A percentile compares a stretch with the other conserved stretches of the same genome.
phyloP scores from a whole-genome alignment of 345 rosid species.

The Sisymbrium irio region DNA sequence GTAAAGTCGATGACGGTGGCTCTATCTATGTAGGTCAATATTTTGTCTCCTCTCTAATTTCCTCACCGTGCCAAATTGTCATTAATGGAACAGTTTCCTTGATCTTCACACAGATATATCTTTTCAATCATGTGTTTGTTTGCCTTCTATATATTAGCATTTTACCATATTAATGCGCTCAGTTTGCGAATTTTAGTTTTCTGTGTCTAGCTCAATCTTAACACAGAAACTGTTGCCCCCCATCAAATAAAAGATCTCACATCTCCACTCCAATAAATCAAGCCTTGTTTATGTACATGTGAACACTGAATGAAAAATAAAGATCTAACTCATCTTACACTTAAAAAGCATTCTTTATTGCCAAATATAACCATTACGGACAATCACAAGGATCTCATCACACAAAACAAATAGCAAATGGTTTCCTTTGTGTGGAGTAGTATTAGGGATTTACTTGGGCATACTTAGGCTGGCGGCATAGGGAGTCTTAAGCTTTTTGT shows the following conservation, averaged over 20 bases:
- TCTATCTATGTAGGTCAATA: too few relatives aligned
- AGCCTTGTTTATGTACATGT: background rate
- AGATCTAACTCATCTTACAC: background rate
- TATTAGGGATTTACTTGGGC: background rate
- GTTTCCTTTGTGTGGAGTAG: background rate
- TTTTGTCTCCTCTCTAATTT: too few relatives aligned
- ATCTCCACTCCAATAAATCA: background rate
- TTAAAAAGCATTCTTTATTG: background rate
- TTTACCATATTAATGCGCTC: background rate
- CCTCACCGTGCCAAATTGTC: too few relatives aligned
- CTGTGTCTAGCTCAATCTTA: too few relatives aligned
- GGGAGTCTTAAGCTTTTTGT: constrained; percentile 67
- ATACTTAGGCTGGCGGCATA: constrained; percentile 35
- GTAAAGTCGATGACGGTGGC: too few relatives aligned
- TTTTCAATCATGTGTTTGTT: background rate
- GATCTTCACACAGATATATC: too few relatives aligned
- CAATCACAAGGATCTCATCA: background rate
- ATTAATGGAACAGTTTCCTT: too few relatives aligned
- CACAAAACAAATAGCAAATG: constrained; percentile 1
- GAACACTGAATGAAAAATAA: background rate
- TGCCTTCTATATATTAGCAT: background rate
- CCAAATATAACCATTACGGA: background rate
- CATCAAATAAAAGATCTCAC: too few relatives aligned
- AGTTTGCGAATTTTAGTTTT: too few relatives aligned
- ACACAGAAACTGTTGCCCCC: background rate